Percentiles rank a stretch among this genome's conserved stretches.
phyloP scores from a whole-genome alignment of 2,329 filamentous ascomycete genomes.

The Dothideomycetidae sp. region DNA sequence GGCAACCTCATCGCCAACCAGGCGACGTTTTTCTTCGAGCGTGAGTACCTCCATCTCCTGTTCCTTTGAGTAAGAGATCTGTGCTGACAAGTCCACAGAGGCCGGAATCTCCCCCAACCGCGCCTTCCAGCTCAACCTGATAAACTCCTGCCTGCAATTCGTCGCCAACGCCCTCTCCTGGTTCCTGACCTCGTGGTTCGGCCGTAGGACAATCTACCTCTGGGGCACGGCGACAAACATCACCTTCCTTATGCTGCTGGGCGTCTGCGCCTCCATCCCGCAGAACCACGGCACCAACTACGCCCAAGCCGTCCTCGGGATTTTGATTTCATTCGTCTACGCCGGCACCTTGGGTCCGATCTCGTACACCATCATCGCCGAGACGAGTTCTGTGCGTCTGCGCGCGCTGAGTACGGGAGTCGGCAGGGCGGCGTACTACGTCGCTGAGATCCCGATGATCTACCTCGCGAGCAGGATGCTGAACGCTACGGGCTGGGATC shows the following conservation, averaged over 20 bases:
- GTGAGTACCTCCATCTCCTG: constrained; percentile 24
- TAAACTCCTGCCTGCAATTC: constrained; percentile 48
- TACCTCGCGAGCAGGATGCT: constrained; percentile 43
- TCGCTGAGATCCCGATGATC: constrained; percentile 52
- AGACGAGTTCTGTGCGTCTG: constrained; percentile 51
- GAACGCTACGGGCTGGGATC: constrained; percentile 32
- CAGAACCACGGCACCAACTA: constrained; percentile 26
- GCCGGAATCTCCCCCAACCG: constrained; percentile 42
- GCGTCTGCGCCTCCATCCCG: constrained; percentile 42
- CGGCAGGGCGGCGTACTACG: constrained; percentile 49
- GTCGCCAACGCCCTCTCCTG: constrained; percentile 53
- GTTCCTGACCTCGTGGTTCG: constrained; percentile 50
- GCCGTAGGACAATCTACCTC: constrained; percentile 50
- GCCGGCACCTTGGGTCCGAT: constrained; percentile 47
- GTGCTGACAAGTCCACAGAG: constrained; percentile 31
- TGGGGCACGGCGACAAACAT: constrained; percentile 44
- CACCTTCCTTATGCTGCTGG: constrained; percentile 42
- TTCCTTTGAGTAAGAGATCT: no score
- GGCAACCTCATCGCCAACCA: constrained; percentile 51
- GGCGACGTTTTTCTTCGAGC: constrained; percentile 46
- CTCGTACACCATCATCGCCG: constrained; percentile 53
- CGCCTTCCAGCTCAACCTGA: constrained; percentile 48
- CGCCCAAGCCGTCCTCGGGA: constrained; percentile 47
- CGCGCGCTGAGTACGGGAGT: constrained; percentile 51
- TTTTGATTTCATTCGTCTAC: constrained; percentile 53